Evolutionary conservation across 768 basidiomycete species (phyloP).

Genomic region (Suillus cothurnatus): DNA sequence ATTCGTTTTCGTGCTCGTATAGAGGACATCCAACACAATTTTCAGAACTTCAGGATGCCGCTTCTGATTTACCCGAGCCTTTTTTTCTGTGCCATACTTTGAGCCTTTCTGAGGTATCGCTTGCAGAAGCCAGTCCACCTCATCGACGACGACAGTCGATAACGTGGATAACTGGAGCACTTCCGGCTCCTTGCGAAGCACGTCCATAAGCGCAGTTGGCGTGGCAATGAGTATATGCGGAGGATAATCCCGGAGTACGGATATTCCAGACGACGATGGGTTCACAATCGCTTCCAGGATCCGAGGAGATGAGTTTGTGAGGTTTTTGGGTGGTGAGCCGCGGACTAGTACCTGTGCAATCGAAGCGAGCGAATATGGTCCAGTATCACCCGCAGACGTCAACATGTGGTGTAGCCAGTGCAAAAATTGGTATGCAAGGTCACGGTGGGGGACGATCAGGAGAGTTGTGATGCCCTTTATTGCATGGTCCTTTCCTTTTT

Average conservation of each 20-base stretch:
- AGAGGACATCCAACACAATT: constrained; percentile 61
- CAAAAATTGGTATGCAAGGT: constrained; percentile 66
- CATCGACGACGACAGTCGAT: constrained; percentile 69
- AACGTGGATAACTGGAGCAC: constrained; percentile 49
- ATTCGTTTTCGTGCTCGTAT: constrained; percentile 34
- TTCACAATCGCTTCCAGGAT: constrained; percentile 33
- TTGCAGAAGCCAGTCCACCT: constrained; percentile 73
- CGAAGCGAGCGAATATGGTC: constrained; percentile 38
- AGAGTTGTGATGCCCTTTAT: constrained; percentile 50
- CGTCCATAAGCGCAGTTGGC: constrained; percentile 66
- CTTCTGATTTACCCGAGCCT: constrained; percentile 42
- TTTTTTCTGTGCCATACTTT: constrained; percentile 41
- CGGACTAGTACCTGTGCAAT: constrained; percentile 67
- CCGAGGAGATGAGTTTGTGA: constrained; percentile 23
- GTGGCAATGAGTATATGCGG: constrained; percentile 76
- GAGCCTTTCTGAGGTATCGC: constrained; percentile 46
- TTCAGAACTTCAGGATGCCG: constrained; percentile 60
- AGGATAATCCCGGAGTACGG: constrained; percentile 40
- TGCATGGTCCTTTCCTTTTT: constrained; percentile 20
- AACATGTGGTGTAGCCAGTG: constrained; percentile 65
- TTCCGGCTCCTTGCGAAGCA: constrained; percentile 44
- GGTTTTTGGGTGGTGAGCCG: constrained; percentile 42
- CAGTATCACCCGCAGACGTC: constrained; percentile 28
- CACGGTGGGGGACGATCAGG: constrained; percentile 72
- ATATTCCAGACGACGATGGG: constrained; percentile 34